These are phyloP conservation scores for Helotiales sp. DNA, from an alignment of 2,329 filamentous ascomycete genomes.

Conservation along the genomic window DNA sequence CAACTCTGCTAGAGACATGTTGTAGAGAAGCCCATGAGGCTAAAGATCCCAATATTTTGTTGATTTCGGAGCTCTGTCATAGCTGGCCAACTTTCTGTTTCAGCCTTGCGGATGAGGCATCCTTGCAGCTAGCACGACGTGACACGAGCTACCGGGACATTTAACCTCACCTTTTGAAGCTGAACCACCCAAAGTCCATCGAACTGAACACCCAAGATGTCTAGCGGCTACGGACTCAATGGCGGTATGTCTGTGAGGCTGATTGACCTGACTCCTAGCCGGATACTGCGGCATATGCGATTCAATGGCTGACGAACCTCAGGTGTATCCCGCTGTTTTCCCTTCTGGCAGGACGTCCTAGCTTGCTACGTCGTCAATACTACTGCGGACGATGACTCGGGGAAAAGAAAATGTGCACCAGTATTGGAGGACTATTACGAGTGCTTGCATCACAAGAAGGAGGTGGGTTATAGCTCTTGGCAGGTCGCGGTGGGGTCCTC, in stretches of 20 bases:
- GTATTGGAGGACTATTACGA: slow-evolving; percentile 97
- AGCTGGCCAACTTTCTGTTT: slow-evolving; percentile 17
- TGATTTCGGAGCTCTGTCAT: slow-evolving; percentile 2
- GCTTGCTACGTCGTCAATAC: slow-evolving; percentile 98
- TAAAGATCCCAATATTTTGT: not conserved
- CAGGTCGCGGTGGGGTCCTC: not conserved
- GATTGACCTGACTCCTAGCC: not conserved
- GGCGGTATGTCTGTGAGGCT: slow-evolving; percentile 60
- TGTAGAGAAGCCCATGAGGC: slow-evolving; percentile 14
- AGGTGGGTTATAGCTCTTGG: slow-evolving; percentile 59
- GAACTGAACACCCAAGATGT: slow-evolving; percentile 52
- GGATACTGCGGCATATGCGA: not conserved
- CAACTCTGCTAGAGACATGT: slow-evolving; percentile 43
- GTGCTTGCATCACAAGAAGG: slow-evolving; percentile 98
- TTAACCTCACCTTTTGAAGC: slow-evolving; percentile 27
- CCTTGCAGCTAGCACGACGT: slow-evolving; percentile 17
- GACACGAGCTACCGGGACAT: not conserved
- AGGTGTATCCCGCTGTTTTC: slow-evolving; percentile 75
- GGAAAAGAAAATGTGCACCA: slow-evolving; percentile 84
- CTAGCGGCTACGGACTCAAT: slow-evolving; percentile 79
- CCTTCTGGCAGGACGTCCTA: slow-evolving; percentile 99
- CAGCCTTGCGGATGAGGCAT: slow-evolving; percentile 18
- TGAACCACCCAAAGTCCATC: slow-evolving; percentile 8
- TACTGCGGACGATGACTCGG: slow-evolving; percentile 70
- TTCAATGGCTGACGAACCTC: slow-evolving; percentile 27